These are phyloP conservation scores for Globisporangium recalcitrans DNA, from an alignment of 352 stramenopile genomes.

Conservation along the genomic window DNA sequence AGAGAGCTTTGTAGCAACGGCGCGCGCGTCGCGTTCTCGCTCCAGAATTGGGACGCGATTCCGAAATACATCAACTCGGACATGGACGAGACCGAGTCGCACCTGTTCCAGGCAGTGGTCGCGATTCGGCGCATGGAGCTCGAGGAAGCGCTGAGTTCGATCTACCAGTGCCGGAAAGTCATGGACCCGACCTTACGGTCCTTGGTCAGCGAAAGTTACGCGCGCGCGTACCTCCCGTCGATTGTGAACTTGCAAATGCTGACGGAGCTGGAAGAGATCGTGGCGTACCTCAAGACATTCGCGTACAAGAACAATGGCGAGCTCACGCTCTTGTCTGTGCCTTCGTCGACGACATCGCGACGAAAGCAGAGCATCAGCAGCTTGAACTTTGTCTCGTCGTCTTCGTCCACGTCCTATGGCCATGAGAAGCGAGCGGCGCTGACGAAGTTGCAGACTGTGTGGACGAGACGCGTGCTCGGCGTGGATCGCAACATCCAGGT, in stretches of 20 bases:
- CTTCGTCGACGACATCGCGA: slow-evolving; percentile 31
- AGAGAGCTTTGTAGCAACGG: slow-evolving; percentile 83
- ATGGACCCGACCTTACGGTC: slow-evolving; percentile 97
- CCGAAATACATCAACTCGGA: slow-evolving; percentile 85
- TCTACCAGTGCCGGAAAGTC: slow-evolving; percentile 91
- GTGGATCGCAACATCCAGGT: slow-evolving; percentile 91
- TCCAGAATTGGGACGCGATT: slow-evolving; percentile 84
- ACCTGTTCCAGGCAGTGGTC: slow-evolving; percentile 89
- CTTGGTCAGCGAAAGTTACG: slow-evolving; percentile 97
- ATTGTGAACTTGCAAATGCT: slow-evolving; percentile 98
- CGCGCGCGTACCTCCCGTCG: slow-evolving; percentile 92
- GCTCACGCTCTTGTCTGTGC: slow-evolving; percentile 56
- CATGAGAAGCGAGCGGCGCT: slow-evolving; percentile 69
- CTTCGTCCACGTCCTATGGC: slow-evolving; percentile 64
- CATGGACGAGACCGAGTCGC: slow-evolving; percentile 80
- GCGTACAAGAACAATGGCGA: slow-evolving; percentile 77
- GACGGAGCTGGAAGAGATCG: slow-evolving; percentile 93
- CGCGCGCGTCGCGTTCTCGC: slow-evolving; percentile 70
- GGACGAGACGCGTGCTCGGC: slow-evolving; percentile 90
- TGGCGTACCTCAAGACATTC: slow-evolving; percentile 79
- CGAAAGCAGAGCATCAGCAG: slow-evolving; percentile 78
- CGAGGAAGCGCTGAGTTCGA: slow-evolving; percentile 87
- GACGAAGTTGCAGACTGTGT: slow-evolving; percentile 75
- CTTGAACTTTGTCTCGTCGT: slow-evolving; percentile 72
- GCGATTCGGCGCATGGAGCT: slow-evolving; percentile 94